Base-by-base conservation (phyloP, 768 basidiomycete genomes). In the Lanmaoa rubissima region DNA sequence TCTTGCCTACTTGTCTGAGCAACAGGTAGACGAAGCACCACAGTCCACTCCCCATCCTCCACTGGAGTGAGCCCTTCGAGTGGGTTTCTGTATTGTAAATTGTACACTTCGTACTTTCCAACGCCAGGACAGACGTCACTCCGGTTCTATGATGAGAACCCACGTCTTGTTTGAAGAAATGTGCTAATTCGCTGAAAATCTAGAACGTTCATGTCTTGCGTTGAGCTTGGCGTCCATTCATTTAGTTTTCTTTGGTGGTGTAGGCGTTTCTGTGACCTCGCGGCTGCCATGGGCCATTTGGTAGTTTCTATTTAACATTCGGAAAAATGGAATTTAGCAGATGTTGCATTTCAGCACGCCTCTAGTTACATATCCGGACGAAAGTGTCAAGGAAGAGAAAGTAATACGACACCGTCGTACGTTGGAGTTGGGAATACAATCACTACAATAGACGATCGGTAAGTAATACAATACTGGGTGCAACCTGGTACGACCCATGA, bases 401-500 rank as follows among this genome's bases (percentile, higher is more conserved):
- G 59, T 31, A 43, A 41, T n/a, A 59, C 32, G 52, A 50, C 55
- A 44, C 45, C 24, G 44, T 49, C 40, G 49, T 40, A 31, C 38
- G 28, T 55, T 41, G 43, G 59, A 45, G 31, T 53, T 48, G 48
- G 50, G 40, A 67, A 54, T 58, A 55, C 28, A 57, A 57, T 58
- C 51, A 57, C 57, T 55, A 65, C 54, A 64, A 50, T 59, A 51
- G 57, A 59, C 59, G 53, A 54, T 55, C 41, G 55, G 58, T 61
- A 61, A 61, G 60, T 56, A 55, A 65, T 69, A 67, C 65, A 71
- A 54, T 47, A 65, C 54, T 58, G 51, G 53, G 49, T 26, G 55
- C 58, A 54, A 57, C 53, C 45, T 51, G 51, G 38, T 46, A 28
- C 54, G 21, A 49, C 53, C 26, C 41, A 5, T 56, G 48, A 45